phyloP scores from a whole-genome alignment of 495 filamentous ascomycete species.

The Penicillium atrosanguineum region DNA sequence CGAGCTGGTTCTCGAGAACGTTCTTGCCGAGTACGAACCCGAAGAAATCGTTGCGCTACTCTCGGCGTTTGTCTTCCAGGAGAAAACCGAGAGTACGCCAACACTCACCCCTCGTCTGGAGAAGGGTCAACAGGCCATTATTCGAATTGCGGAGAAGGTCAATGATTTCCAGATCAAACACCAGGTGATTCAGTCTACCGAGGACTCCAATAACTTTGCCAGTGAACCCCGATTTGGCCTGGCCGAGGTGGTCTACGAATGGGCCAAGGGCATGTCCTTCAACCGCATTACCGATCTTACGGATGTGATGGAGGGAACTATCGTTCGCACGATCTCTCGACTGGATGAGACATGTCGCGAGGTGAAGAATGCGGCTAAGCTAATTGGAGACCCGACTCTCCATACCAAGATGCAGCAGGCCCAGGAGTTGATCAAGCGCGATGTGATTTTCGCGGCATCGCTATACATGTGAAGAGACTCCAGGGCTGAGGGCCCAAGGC shows the following conservation, averaged over 20 bases:
- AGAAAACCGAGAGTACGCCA: constrained; percentile 84
- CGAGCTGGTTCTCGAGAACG: constrained; percentile 93
- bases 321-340: constrained; percentile 87
- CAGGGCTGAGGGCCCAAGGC: not conserved
- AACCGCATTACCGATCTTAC: constrained; percentile 96
- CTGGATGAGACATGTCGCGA: constrained; percentile 96
- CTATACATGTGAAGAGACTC: constrained; percentile 62
- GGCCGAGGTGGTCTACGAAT: constrained; percentile 97
- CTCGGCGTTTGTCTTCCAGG: constrained; percentile 96
- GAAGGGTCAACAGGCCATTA: constrained; percentile 79
- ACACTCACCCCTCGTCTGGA: constrained; percentile 83
- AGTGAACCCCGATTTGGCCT: constrained; percentile 84
- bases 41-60: constrained; percentile 95
- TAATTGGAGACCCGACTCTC: constrained; percentile 92
- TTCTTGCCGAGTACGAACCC: constrained; percentile 90
- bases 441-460: constrained; percentile 87
- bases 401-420: constrained; percentile 95
- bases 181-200: constrained; percentile 85
- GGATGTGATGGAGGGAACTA: constrained; percentile 94
- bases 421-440: constrained; percentile 95
- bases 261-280: constrained; percentile 96
- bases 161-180: constrained; percentile 81
- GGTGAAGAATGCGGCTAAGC: constrained; percentile 93
- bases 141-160: constrained; percentile 84
- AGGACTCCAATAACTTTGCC: constrained; percentile 90